These are phyloP conservation scores for Chaetomiaceae sp. DNA, from an alignment of 2,329 filamentous ascomycete species.

Conservation along the genomic window DNA sequence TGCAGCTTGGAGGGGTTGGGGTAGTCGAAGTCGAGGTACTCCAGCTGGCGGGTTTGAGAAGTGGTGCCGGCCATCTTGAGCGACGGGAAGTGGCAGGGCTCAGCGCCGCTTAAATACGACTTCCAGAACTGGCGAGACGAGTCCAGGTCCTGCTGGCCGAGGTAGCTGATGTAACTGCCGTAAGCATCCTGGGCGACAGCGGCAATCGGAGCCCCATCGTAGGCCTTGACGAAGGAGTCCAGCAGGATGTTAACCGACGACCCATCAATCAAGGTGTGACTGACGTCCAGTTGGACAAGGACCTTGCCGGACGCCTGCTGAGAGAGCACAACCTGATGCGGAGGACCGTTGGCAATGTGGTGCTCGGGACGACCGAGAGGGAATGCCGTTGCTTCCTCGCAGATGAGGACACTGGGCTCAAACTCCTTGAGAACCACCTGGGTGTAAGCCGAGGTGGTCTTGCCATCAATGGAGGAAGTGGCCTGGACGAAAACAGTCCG, in stretches of 20 bases:
- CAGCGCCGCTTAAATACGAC: slow-evolving; percentile 18
- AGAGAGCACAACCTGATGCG: slow-evolving; percentile 2
- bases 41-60: background rate
- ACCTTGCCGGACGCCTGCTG: background rate
- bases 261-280: slow-evolving; percentile 35
- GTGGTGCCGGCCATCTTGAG: background rate
- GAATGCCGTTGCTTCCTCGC: background rate
- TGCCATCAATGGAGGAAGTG: slow-evolving; percentile 27
- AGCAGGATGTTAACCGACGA: slow-evolving; percentile 29
- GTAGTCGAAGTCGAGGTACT: slow-evolving; percentile 12
- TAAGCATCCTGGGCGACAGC: slow-evolving; percentile 12
- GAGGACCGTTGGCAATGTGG: slow-evolving; percentile 2
- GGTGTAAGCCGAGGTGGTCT: slow-evolving; percentile 20
- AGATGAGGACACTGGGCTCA: slow-evolving; percentile 2
- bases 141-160: slow-evolving; percentile 13
- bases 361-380: slow-evolving; percentile 7
- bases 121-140: slow-evolving; percentile 24
- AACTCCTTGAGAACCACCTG: slow-evolving; percentile 28
- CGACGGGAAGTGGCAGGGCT: slow-evolving; percentile 24
- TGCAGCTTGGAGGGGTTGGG: slow-evolving; percentile 5
- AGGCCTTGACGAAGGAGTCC: slow-evolving; percentile 25
- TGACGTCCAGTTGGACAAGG: slow-evolving; percentile 30
- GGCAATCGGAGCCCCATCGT: slow-evolving; percentile 18
- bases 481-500: slow-evolving; percentile 70
- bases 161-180: slow-evolving; percentile 21